Conservation (phyloP, 805 yeast genomes). For the Cyberlindnera misumaiensis region DNA sequence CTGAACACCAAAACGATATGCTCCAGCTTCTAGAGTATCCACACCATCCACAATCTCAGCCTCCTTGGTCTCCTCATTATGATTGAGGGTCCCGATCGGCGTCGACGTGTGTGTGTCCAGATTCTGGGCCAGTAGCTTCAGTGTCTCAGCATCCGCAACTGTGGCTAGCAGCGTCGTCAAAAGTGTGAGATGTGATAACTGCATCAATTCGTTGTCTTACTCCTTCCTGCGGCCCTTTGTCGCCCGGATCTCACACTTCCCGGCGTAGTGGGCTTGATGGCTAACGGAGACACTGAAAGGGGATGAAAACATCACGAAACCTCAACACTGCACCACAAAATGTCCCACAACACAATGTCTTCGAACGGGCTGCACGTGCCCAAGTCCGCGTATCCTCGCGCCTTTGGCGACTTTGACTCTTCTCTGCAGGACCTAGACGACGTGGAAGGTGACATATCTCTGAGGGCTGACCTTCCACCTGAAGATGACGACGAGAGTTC, state of each 20-base stretch:
- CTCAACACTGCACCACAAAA: not conserved
- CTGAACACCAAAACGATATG: constrained; percentile 20
- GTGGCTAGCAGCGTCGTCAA: not conserved
- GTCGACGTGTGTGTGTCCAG: constrained; percentile 2
- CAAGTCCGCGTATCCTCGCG: constrained; percentile 19
- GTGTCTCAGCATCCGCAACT: not conserved
- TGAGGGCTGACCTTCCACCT: constrained; percentile 5
- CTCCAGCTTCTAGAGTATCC: constrained; percentile 4
- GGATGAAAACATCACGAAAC: too few species aligned
- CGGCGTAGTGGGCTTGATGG: too few species aligned
- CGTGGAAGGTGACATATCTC: constrained; percentile 21
- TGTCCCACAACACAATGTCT: not conserved
- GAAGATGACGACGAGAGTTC: constrained; percentile 7
- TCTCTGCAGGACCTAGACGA: constrained; percentile 16
- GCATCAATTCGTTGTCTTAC: not conserved
- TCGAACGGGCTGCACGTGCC: constrained; percentile 8
- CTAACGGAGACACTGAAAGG: too few species aligned
- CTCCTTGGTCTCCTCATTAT: constrained; percentile 1
- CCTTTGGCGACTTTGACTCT: constrained; percentile 14
- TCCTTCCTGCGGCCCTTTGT: not conserved
- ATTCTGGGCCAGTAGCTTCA: constrained; percentile 7
- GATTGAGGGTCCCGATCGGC: constrained; percentile 7
- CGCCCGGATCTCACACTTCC: too few species aligned
- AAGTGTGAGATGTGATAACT: not conserved
- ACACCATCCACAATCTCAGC: constrained; percentile 3